Evolutionary conservation across 2,329 filamentous ascomycete species (phyloP).

Genomic region (Pseudogymnoascus sp.): DNA sequence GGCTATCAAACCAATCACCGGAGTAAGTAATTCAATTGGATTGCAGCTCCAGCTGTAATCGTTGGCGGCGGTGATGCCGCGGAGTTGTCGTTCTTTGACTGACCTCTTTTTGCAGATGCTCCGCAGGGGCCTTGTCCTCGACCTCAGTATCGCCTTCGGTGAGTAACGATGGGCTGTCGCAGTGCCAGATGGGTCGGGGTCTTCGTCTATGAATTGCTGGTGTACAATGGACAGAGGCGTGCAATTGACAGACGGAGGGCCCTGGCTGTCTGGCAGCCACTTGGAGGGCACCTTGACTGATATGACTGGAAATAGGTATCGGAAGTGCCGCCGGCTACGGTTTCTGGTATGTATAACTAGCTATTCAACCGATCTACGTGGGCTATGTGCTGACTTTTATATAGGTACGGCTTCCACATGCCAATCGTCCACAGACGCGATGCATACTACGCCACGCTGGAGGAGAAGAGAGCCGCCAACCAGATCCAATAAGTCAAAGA

Average conservation of each 20-base stretch:
- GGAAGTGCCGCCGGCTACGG: conserved; percentile 43
- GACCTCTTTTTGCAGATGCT: conserved; percentile 41
- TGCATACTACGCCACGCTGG: conserved; percentile 33
- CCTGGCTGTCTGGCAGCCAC: conserved; percentile 5
- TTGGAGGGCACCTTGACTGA: conserved; percentile 10
- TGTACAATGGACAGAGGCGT: not conserved
- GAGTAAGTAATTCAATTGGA: conserved; percentile 22
- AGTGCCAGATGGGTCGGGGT: not conserved
- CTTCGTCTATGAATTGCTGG: not conserved
- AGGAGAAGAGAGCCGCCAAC: conserved; percentile 29
- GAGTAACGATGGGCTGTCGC: conserved; percentile 23
- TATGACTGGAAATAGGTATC: conserved; percentile 35
- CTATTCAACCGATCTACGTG: not conserved
- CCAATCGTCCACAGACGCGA: conserved; percentile 33
- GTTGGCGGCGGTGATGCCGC: not conserved
- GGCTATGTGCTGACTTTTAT: not conserved
- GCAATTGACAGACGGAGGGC: not conserved
- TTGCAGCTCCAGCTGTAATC: not conserved
- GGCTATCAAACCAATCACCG: conserved; percentile 31
- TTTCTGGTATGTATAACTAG: conserved; percentile 43
- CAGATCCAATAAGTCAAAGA: conserved; percentile 1
- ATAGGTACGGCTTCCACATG: conserved; percentile 35
- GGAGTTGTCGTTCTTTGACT: conserved; percentile 17
- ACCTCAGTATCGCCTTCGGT: conserved; percentile 49
- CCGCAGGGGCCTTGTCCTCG: conserved; percentile 48